These are phyloP conservation scores for Trametes cubensis DNA, from an alignment of 768 basidiomycete genomes.

Conservation along the genomic window DNA sequence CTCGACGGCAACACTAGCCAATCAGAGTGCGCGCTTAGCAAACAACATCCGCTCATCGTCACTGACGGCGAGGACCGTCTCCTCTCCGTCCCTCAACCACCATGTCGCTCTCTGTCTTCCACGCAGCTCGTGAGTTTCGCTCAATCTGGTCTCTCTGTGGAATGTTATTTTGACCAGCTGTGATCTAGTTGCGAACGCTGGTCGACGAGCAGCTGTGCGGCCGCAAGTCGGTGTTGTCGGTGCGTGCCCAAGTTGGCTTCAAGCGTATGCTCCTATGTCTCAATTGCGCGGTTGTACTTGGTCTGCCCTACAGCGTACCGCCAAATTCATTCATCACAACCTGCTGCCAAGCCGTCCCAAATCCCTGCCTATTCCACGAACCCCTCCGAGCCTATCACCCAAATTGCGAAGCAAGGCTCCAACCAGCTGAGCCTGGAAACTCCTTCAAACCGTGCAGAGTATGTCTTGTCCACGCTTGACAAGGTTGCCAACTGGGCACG, in stretches of 20 bases:
- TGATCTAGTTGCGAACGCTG: conserved; percentile 40
- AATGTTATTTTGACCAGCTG: conserved; percentile 9
- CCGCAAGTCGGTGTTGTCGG: conserved; percentile 49
- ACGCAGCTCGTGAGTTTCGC: conserved; percentile 36
- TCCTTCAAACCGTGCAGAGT: conserved; percentile 84
- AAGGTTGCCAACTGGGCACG: conserved; percentile 97
- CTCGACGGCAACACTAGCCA: conserved; percentile 7
- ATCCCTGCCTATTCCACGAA: conserved; percentile 48
- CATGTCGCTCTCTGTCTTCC: conserved; percentile 53
- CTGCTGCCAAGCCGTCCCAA: conserved; percentile 42
- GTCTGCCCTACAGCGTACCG: conserved; percentile 46
- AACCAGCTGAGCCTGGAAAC: conserved; percentile 86
- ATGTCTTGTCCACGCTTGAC: conserved; percentile 94
- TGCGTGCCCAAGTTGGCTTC: conserved; percentile 26
- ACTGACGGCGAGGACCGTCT: conserved; percentile 26
- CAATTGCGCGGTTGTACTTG: background rate
- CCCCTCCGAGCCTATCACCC: conserved; percentile 60
- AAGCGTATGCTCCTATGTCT: background rate
- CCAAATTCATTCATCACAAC: conserved; percentile 56
- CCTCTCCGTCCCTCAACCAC: conserved; percentile 23
- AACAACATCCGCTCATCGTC: conserved; percentile 27
- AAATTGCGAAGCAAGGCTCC: conserved; percentile 74
- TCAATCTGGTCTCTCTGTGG: background rate
- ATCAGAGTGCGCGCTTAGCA: conserved; percentile 26
- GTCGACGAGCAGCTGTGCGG: conserved; percentile 48